Evolutionary conservation across 2,329 filamentous ascomycete species (phyloP).

Genomic region (Cytospora paraplurivora): DNA sequence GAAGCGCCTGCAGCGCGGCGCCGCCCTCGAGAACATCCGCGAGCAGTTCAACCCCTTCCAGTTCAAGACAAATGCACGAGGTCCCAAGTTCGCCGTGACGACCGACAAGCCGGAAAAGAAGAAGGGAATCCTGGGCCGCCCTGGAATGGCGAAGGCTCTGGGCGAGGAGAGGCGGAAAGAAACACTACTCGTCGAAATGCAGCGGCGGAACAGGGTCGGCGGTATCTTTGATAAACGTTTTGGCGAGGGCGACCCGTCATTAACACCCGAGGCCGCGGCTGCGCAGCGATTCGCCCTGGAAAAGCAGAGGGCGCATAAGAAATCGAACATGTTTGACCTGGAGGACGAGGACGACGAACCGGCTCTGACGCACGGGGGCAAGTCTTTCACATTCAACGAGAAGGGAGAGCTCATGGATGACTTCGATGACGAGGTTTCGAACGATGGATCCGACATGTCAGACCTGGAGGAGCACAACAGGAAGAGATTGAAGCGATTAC

Average conservation of each 20-base stretch:
- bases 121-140: slow-evolving; percentile 69
- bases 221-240: slow-evolving; percentile 92
- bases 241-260: slow-evolving; percentile 90
- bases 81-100: slow-evolving; percentile 83
- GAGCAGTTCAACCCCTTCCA: slow-evolving; percentile 99
- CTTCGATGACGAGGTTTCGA: slow-evolving; percentile 70
- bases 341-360: slow-evolving; percentile 76
- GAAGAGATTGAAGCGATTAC: slow-evolving; percentile 59
- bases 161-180: slow-evolving; percentile 83
- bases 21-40: slow-evolving; percentile 81
- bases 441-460: slow-evolving; percentile 59
- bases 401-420: slow-evolving; percentile 63
- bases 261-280: slow-evolving; percentile 92
- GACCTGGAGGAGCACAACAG: slow-evolving; percentile 49
- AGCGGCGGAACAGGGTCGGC: slow-evolving; percentile 85
- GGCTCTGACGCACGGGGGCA: slow-evolving; percentile 80
- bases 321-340: slow-evolving; percentile 82
- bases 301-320: slow-evolving; percentile 77
- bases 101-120: slow-evolving; percentile 62
- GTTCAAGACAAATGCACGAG: slow-evolving; percentile 75
- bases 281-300: slow-evolving; percentile 88
- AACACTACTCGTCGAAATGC: slow-evolving; percentile 87
- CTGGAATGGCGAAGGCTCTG: slow-evolving; percentile 79
- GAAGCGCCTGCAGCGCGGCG: slow-evolving; percentile 74
- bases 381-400: slow-evolving; percentile 68